Percentiles rank a stretch among this genome's conserved stretches.
These are phyloP conservation scores for Entonaema liquescens DNA, from an alignment of 495 filamentous ascomycete genomes.

Conservation along the genomic window DNA sequence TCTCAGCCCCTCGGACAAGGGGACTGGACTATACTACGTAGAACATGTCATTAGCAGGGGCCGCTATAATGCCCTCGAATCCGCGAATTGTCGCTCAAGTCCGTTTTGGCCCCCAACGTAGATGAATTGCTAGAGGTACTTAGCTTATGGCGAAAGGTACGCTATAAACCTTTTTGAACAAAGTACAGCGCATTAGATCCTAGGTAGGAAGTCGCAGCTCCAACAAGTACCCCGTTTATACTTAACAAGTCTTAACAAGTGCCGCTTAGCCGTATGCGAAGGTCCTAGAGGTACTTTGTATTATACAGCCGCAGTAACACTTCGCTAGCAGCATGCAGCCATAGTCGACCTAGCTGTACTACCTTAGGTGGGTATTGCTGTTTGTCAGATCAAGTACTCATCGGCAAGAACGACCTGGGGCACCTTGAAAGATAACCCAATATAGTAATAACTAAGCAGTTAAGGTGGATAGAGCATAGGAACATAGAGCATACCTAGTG, in stretches of 20 bases:
- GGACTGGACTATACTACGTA: too few relatives aligned
- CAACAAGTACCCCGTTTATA: not conserved
- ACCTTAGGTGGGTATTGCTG: conserved; percentile 1
- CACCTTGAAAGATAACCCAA: conserved; percentile 13
- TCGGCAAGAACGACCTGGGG: not conserved
- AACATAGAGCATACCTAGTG: too few relatives aligned
- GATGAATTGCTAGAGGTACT: conserved; percentile 15
- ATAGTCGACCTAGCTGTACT: not conserved
- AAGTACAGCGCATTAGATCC: not conserved
- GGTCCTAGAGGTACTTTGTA: not conserved
- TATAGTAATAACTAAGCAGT: conserved; percentile 18
- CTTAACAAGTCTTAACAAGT: not conserved
- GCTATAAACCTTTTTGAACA: not conserved
- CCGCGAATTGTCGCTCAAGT: not conserved
- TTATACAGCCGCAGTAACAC: not conserved
- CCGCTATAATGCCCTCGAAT: not conserved
- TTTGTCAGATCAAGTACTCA: not conserved
- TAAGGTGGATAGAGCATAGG: conserved; percentile 4
- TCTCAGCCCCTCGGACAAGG: conserved; percentile 9
- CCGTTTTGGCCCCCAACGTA: conserved; percentile 25
- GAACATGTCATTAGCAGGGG: conserved; percentile 17
- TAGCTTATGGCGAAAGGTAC: not conserved
- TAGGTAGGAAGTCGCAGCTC: not conserved
- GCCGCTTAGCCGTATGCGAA: not conserved
- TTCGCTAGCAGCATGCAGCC: not conserved